phyloP scores from a whole-genome alignment of 164 flowering plant genomes.

The Chimonanthus praecox region DNA sequence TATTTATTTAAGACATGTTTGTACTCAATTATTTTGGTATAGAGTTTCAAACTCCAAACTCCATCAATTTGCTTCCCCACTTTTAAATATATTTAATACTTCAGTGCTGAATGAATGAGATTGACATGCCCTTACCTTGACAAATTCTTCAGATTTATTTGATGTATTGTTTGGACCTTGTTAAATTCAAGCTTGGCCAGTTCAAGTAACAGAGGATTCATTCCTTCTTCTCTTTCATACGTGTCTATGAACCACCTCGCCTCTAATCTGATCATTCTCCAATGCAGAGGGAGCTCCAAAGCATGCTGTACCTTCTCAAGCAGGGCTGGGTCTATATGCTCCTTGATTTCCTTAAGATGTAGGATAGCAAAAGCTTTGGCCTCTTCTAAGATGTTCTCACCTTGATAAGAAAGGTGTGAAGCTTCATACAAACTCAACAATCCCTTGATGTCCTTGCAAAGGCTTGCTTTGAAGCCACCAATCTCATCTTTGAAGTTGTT shows the following conservation, averaged over 20 bases:
- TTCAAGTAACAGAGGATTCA: constrained; percentile 18
- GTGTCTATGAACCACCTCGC: constrained; percentile 26
- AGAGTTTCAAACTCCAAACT: background rate
- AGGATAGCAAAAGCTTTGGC: constrained; percentile 19
- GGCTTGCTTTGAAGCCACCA: constrained; percentile 15
- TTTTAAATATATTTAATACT: too few species aligned
- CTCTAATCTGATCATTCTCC: constrained; percentile 33
- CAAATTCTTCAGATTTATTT: constrained; percentile 20
- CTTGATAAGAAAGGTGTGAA: constrained; percentile 26
- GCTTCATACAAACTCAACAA: constrained; percentile 39
- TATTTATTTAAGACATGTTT: background rate
- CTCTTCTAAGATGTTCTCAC: constrained; percentile 24
- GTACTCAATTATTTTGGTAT: background rate
- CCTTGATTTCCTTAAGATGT: constrained; percentile 14
- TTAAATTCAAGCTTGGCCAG: constrained; percentile 45
- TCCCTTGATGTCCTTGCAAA: constrained; percentile 16
- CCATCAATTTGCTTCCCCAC: too few species aligned
- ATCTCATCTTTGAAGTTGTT: constrained; percentile 21
- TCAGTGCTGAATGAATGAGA: background rate
- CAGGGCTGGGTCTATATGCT: constrained; percentile 9
- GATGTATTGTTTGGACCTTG: constrained; percentile 33
- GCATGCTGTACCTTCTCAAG: constrained; percentile 18
- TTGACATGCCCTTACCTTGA: background rate
- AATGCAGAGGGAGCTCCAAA: constrained; percentile 29
- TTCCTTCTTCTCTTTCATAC: constrained; percentile 7